These are phyloP conservation scores for Erucastrum elatum DNA, from an alignment of 345 rosid genomes.

Conservation along the genomic window DNA sequence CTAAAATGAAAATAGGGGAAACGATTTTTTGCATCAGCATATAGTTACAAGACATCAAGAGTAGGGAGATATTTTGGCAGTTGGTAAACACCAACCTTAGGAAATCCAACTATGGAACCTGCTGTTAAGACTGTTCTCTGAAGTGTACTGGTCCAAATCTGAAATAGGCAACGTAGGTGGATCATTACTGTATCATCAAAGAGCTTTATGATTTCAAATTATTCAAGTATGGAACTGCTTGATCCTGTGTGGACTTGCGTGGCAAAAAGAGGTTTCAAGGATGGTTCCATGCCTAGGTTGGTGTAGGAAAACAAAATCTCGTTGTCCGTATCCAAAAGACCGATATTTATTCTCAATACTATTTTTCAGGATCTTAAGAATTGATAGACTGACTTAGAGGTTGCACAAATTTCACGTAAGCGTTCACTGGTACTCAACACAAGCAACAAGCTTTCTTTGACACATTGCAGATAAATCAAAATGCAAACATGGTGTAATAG, in stretches of 20 bases:
- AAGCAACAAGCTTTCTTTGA: slow-evolving; percentile 17
- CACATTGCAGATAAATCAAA: slow-evolving; percentile 6
- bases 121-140: slow-evolving; percentile 91
- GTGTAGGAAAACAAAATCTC: background rate
- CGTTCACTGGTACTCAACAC: slow-evolving; percentile 7
- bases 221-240: slow-evolving; percentile 4
- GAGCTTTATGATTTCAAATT: background rate
- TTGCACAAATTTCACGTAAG: background rate
- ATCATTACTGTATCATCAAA: background rate
- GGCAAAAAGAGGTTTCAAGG: slow-evolving; percentile 1
- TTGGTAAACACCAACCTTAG: slow-evolving; percentile 62
- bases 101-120: slow-evolving; percentile 83
- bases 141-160: slow-evolving; percentile 99
- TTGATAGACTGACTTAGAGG: background rate
- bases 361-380: background rate
- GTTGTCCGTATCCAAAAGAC: background rate
- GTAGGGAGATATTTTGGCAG: background rate
- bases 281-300: slow-evolving; percentile 3
- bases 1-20: slow-evolving; percentile 42
- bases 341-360: background rate
- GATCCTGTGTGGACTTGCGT: background rate
- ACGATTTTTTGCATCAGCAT: background rate
- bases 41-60: background rate
- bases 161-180: slow-evolving; percentile 10
- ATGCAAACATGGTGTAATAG: slow-evolving; percentile 4